Conservation (phyloP, 2,329 filamentous ascomycete species). For the Hypoxylon sp. region DNA sequence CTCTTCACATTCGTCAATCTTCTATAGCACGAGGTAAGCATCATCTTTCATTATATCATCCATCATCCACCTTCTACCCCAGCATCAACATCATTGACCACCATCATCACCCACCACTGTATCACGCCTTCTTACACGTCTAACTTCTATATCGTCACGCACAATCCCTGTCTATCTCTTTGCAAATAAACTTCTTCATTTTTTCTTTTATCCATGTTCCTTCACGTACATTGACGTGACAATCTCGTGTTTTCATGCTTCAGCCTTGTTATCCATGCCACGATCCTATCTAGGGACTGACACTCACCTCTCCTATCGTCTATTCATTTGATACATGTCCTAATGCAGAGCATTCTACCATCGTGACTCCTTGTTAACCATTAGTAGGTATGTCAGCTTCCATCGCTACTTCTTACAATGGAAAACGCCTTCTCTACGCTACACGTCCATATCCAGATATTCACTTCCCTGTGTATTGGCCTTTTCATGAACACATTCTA, state of each 20-base stretch:
- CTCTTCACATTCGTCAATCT: not conserved
- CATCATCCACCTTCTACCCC: not conserved
- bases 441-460: not conserved
- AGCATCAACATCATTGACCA: not conserved
- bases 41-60: constrained; percentile 1
- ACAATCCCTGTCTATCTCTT: not conserved
- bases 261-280: not conserved
- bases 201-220: not conserved
- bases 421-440: not conserved
- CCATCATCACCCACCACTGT: not conserved
- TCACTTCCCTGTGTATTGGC: not conserved
- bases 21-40: constrained; percentile 24
- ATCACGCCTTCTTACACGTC: constrained; percentile 1
- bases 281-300: not conserved
- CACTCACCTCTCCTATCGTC: not conserved
- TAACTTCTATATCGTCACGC: not conserved
- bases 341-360: not conserved
- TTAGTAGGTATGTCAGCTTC: not conserved
- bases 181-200: not conserved
- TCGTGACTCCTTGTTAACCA: not conserved
- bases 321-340: not conserved
- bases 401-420: not conserved
- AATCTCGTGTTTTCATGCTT: not conserved
- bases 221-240: not conserved
- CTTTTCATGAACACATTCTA: not conserved